Conservation (phyloP, 2,329 filamentous ascomycete species). For the Aspergillus aculeatus region DNA sequence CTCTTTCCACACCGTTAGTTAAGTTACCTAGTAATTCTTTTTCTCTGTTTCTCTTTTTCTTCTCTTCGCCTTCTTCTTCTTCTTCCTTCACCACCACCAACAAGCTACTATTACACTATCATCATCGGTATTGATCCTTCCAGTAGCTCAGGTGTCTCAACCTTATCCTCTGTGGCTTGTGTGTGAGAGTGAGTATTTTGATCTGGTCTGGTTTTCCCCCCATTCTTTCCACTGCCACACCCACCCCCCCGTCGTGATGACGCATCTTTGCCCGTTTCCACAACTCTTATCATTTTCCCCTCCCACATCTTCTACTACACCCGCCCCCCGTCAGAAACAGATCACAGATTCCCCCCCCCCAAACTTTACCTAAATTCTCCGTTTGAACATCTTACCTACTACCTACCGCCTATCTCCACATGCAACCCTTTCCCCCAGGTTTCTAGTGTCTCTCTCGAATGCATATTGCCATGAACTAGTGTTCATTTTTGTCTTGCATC, state of each 20-base stretch:
- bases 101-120: background rate
- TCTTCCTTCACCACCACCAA: background rate
- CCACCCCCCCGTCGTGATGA: constrained; percentile 30
- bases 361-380: constrained; percentile 22
- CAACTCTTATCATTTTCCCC: constrained; percentile 10
- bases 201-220: constrained; percentile 3
- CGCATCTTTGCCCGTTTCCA: constrained; percentile 31
- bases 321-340: background rate
- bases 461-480: background rate
- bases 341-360: background rate
- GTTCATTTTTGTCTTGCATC: background rate
- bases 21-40: background rate
- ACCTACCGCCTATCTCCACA: constrained; percentile 22
- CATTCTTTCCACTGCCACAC: constrained; percentile 8
- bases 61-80: background rate
- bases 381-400: constrained; percentile 19
- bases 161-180: background rate
- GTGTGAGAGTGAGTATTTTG: constrained; percentile 3
- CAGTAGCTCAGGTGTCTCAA: background rate
- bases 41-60: constrained; percentile 11
- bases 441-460: background rate
- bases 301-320: constrained; percentile 3
- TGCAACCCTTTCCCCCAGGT: constrained; percentile 11
- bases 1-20: background rate
- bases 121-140: background rate